Percentiles rank a stretch among this genome's conserved stretches.
Conservation (phyloP, 129 eudicot genomes). For the Erigeron canadensis region DNA sequence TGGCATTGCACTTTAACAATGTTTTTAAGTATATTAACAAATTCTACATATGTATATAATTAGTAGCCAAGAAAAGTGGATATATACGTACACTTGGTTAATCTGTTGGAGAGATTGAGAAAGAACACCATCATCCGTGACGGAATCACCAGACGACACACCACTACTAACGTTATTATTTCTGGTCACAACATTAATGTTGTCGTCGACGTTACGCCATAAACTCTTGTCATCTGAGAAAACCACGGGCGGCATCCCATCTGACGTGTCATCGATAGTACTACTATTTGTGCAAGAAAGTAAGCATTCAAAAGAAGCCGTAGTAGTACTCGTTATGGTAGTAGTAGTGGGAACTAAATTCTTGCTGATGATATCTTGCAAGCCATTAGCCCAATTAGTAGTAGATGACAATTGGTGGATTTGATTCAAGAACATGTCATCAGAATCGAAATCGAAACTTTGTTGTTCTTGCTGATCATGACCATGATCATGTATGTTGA, state of each 20-base stretch:
- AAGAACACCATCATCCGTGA: conserved; percentile 30
- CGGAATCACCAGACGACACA: conserved; percentile 40
- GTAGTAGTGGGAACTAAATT: not conserved
- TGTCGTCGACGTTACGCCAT: conserved; percentile 29
- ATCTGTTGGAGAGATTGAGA: conserved; percentile 19
- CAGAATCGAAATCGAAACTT: conserved; percentile 30
- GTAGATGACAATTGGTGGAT: conserved; percentile 27
- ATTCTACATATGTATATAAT: not conserved
- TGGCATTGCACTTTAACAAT: too few species aligned
- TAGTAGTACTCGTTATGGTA: too few species aligned
- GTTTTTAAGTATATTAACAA: too few species aligned
- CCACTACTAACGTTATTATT: conserved; percentile 27
- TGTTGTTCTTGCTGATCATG: conserved; percentile 19
- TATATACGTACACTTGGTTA: conserved; percentile 7
- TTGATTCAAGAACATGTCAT: conserved; percentile 28
- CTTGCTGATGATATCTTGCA: conserved; percentile 17
- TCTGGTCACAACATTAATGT: conserved; percentile 1
- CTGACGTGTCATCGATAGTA: conserved; percentile 45
- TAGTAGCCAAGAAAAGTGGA: not conserved
- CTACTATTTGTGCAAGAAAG: conserved; percentile 55
- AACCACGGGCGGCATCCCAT: conserved; percentile 40
- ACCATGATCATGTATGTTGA: conserved; percentile 14
- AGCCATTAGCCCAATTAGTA: conserved; percentile 22
- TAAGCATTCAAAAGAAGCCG: conserved; percentile 44
- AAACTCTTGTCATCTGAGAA: conserved; percentile 22